These are phyloP conservation scores for Draba incana DNA, from an alignment of 345 rosid species.

Conservation along the genomic window DNA sequence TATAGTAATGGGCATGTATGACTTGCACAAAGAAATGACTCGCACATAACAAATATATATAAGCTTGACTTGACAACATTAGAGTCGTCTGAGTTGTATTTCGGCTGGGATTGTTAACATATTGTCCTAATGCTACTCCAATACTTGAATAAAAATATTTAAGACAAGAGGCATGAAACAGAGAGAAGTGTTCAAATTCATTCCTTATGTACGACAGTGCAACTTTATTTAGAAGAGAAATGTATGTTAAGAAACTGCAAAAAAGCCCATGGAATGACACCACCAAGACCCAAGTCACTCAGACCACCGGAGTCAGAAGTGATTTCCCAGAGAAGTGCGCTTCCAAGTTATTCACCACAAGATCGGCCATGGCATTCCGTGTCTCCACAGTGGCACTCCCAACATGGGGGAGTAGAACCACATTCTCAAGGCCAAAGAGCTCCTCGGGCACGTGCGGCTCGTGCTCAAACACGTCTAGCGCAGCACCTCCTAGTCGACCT, in stretches of 20 bases:
- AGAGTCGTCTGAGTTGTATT: not conserved
- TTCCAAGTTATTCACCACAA: conserved; percentile 56
- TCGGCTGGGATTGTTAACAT: not conserved
- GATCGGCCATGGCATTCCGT: conserved; percentile 56
- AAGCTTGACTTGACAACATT: not conserved
- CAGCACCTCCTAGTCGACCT: conserved; percentile 70
- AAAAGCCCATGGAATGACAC: conserved; percentile 1
- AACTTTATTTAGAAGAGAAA: conserved; percentile 23
- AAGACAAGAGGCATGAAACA: not conserved
- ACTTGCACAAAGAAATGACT: not conserved
- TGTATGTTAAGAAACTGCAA: not conserved
- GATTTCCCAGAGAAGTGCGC: conserved; percentile 53
- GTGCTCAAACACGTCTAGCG: conserved; percentile 61
- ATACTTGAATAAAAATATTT: not conserved
- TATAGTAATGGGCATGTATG: no score
- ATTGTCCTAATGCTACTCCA: not conserved
- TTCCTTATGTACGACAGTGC: conserved; percentile 3
- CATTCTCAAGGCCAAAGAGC: conserved; percentile 63
- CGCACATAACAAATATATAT: not conserved
- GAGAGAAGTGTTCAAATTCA: not conserved
- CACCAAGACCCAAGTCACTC: conserved; percentile 1
- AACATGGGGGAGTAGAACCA: conserved; percentile 68
- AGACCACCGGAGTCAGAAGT: conserved; percentile 54
- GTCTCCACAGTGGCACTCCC: conserved; percentile 65
- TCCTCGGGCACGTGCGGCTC: conserved; percentile 66